Evolutionary conservation across 2,329 filamentous ascomycete species (phyloP), one percentile per base, ranked within the genome.

Genomic region (Sclerotinia trifoliorum): DNA sequence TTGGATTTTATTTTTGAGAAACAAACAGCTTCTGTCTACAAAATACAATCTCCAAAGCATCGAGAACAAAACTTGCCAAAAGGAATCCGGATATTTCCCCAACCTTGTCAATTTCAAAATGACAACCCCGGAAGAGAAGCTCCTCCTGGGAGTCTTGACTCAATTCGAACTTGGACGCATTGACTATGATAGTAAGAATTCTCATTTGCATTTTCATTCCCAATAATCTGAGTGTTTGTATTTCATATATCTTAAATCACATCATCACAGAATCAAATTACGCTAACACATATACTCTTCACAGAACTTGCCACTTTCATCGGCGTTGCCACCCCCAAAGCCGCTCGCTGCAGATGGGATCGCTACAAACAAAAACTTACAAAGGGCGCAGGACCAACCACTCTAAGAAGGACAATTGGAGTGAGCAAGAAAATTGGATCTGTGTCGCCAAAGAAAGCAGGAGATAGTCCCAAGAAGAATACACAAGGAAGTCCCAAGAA

Each of bases 311-410:
- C 49, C 3, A 29, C 8, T 1, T 55, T 32, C 19, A 56, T 56
- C 7, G 62, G 35, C 8, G 49, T 44, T 5, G 35, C 32, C 19
- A 65, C 24, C 2, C 24, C 62, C 21, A 44, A 32, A 6, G 49
- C 62, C 15, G 49, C 62, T 65, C 48, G 35, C 48, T 19, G 39
- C 35, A 54, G 35, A 65, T 65, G 49, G 62, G 24, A 55, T 56
- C 62, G 49, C 5, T 56, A 29, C 35, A 42, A 21, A 48, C n/a
- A n/a, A 5, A 55, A 65, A 44, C 35, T 65, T 26, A 24, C 39
- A 32, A 44, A 44, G 7, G 24, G 39, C 4, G n/a, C 11, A 7
- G 5, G 17, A 19, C 3, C 19, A 17, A 55, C 10, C 19, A 29
- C 48, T 5, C 24, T 49, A 10, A 55, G 19, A n/a, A 65, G 44